Conservation (phyloP, 2,329 filamentous ascomycete species). For the Penicillium italicum region DNA sequence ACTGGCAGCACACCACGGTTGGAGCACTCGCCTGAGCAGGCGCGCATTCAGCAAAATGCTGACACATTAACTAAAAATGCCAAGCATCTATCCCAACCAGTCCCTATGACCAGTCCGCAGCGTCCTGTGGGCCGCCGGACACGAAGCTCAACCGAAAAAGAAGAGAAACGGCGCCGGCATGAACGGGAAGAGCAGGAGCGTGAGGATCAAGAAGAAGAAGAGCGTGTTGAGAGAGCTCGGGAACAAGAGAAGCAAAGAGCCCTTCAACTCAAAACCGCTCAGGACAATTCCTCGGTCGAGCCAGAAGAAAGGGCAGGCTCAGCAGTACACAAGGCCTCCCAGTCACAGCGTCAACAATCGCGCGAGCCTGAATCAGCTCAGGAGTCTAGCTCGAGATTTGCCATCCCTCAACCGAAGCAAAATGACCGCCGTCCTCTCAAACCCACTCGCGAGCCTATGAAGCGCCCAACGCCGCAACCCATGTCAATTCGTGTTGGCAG, state of each 20-base stretch:
- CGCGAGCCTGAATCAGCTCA: constrained; percentile 31
- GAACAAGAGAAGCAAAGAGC: constrained; percentile 37
- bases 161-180: constrained; percentile 39
- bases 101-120: constrained; percentile 30
- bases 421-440: constrained; percentile 44
- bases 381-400: constrained; percentile 28
- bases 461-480: constrained; percentile 47
- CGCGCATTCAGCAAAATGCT: constrained; percentile 28
- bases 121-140: constrained; percentile 48
- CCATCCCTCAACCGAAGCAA: constrained; percentile 30
- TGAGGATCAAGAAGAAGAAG: constrained; percentile 38
- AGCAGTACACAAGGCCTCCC: constrained; percentile 24
- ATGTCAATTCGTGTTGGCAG: constrained; percentile 51
- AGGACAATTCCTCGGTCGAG: constrained; percentile 33
- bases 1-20: constrained; percentile 60
- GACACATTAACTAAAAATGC: constrained; percentile 18
- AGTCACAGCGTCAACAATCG: constrained; percentile 26
- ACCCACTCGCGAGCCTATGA: constrained; percentile 41
- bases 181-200: constrained; percentile 31
- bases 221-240: constrained; percentile 31
- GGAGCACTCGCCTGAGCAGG: constrained; percentile 47
- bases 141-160: constrained; percentile 57
- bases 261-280: constrained; percentile 30
- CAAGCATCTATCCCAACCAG: constrained; percentile 19
- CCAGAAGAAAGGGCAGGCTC: constrained; percentile 30